Base-by-base conservation (phyloP, 2,329 filamentous ascomycete genomes). In the Xylogone sp. region DNA sequence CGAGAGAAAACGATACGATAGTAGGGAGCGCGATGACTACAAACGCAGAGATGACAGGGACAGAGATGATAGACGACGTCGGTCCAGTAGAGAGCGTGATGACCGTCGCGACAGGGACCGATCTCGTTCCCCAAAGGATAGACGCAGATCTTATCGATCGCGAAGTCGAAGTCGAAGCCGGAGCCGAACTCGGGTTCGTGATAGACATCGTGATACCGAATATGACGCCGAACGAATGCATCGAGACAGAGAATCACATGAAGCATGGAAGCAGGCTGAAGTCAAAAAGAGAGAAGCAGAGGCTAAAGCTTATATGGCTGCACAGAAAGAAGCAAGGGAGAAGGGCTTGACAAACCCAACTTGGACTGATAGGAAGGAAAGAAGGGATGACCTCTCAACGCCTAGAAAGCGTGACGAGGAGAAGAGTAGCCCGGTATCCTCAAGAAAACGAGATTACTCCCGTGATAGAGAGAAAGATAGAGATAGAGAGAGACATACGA, bases 281-380 rank as follows among this genome's bases (percentile, higher is more conserved):
- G 81, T 83, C 49, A 79, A 75, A 63, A 81, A 82, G 62, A 76
- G 82, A 47, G 81, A 84, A 63, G 77, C 77, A 56, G 82, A 85
- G 65, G 83, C 83, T 39, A 84, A 83, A 63, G 81, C 80, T 3
- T 86, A 85, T 58, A 69, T 84, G 34, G 81, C 81, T 6, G 81
- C 80, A 2, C 80, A 83, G 58, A 78, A 79, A 55, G 81, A 84
- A 57, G 81, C 82, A 27, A 74, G 78, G 24, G 75, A 75, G 45
- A 84, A 84, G 62, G 81, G 81, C 8, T 64, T 82, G 42, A 79
- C 80, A 1, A 67, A 82, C 19, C 79, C 79, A 0, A 77, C 79
- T 39, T 60, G 43, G 45, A 46, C 24, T 50, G 55, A 62, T 34
- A 58, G 46, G 43, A 20, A 31, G 50, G 59, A 44, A 46, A 43